These are phyloP conservation scores for Effrenium voratum DNA, from an alignment of 73 alveolate species.

Conservation along the genomic window DNA sequence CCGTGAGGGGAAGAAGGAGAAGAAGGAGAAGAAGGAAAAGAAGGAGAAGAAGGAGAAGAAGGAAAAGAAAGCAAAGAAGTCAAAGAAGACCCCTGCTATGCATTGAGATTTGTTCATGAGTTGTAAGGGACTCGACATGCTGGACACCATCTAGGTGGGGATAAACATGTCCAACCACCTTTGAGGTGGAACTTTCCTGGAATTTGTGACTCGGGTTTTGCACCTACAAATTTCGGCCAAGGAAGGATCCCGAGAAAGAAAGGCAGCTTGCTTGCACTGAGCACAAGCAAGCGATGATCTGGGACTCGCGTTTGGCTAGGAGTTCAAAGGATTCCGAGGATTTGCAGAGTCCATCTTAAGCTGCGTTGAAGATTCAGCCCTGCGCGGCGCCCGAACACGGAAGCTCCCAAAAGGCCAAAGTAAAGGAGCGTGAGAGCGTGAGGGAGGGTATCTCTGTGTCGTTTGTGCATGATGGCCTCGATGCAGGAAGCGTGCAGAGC, in stretches of 20 bases:
- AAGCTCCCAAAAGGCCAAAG: background rate
- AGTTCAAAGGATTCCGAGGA: background rate
- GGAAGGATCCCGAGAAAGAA: constrained; percentile 70
- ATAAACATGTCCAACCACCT: too few species aligned
- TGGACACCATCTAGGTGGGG: too few species aligned
- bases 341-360: background rate
- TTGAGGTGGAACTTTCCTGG: too few species aligned
- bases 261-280: background rate
- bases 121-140: too few species aligned
- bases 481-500: constrained; percentile 54
- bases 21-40: constrained; percentile 57
- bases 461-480: background rate
- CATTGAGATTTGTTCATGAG: too few species aligned
- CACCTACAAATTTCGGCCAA: too few species aligned
- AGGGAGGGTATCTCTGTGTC: too few species aligned
- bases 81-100: background rate
- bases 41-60: constrained; percentile 52
- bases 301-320: background rate
- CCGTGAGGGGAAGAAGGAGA: constrained; percentile 13
- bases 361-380: background rate
- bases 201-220: too few species aligned
- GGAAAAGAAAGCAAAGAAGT: constrained; percentile 44
- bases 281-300: background rate
- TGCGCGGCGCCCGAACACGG: background rate
- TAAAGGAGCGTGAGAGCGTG: too few species aligned